Base-by-base conservation (phyloP, 352 stramenopile genomes). In the Peronospora destructor region DNA sequence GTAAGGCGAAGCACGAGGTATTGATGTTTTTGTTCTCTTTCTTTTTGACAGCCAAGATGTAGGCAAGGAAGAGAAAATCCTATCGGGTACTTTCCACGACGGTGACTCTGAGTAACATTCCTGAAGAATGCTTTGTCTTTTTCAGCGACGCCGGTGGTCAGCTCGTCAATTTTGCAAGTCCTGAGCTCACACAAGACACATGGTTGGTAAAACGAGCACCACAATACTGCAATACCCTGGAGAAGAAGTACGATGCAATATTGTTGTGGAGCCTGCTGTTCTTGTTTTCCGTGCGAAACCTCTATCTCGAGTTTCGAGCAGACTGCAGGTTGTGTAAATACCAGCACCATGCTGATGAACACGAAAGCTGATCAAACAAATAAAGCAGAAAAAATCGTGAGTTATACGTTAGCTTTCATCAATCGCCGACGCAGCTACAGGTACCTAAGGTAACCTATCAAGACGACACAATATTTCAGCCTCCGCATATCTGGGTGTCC, bases 11-110 rank as follows among this genome's bases (percentile, higher is more conserved):
- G 13, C 33, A 38, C 13, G 3, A 19, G 33, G 10, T 54, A 14
- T 16, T 17, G 13, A 38, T 11, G 9, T 5, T 33, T 42, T 48
- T 34, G 19, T 40, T 44, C 46, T 21, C 46, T 21, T 16, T 26
- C 11, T 9, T 49, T 26, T 25, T 42, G 19, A 30, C 38, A 76
- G 61, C 47, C 59, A 76, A 71, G 69, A 80, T 17, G 45, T 68
- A 29, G 67, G 66, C 32, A 84, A 84, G 46, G 73, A 84, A 61
- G 73, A 84, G 29, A 84, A 80, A 33, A 84, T 84, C 41, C 48
- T 84, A 26, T 67, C 64, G 13, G 73, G 73, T 26, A 81, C 71
- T 23, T 84, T 81, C 47, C 73, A 84, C 46, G 73, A 84, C 37
- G 73, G 73, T 23, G 73, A 84, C 48, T 84, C 73, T 0, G 73